A percentile compares a stretch with the other conserved stretches of the same genome.
Conservation (phyloP, 495 filamentous ascomycete species). For the Neurospora cerealis region DNA sequence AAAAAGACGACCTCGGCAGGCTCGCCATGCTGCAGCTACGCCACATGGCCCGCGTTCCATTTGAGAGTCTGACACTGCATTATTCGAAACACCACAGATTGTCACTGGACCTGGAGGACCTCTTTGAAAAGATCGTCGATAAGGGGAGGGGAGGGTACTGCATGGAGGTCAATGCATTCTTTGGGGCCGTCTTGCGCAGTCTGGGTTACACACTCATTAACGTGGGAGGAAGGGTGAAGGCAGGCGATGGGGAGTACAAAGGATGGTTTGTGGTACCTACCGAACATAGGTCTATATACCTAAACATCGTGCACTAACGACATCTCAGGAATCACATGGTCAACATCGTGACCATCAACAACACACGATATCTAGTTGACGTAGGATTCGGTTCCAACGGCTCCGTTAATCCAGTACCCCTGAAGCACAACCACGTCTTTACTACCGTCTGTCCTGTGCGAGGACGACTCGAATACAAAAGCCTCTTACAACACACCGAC, state of each 20-base stretch:
- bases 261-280: constrained; percentile 24
- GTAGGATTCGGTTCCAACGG: constrained; percentile 55
- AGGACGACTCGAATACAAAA: constrained; percentile 16
- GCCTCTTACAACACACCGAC: constrained; percentile 19
- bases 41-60: constrained; percentile 54
- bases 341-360: constrained; percentile 51
- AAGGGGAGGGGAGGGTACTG: constrained; percentile 55
- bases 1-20: constrained; percentile 12
- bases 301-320: not conserved
- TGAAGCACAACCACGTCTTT: constrained; percentile 11
- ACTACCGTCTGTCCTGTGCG: not conserved
- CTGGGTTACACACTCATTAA: constrained; percentile 50
- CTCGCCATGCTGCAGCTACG: constrained; percentile 33
- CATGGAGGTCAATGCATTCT: constrained; percentile 65
- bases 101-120: constrained; percentile 42
- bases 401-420: constrained; percentile 21
- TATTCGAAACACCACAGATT: constrained; percentile 40
- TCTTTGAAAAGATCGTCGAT: constrained; percentile 57
- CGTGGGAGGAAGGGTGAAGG: constrained; percentile 28
- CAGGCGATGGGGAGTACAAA: constrained; percentile 14
- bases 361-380: constrained; percentile 50
- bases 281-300: not conserved
- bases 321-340: constrained; percentile 53
- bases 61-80: constrained; percentile 54
- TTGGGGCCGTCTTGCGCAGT: constrained; percentile 50